A percentile compares a stretch with the other conserved stretches of the same genome.
Evolutionary conservation across 2,329 filamentous ascomycete species (phyloP).

Genomic region (Apiospora marii): DNA sequence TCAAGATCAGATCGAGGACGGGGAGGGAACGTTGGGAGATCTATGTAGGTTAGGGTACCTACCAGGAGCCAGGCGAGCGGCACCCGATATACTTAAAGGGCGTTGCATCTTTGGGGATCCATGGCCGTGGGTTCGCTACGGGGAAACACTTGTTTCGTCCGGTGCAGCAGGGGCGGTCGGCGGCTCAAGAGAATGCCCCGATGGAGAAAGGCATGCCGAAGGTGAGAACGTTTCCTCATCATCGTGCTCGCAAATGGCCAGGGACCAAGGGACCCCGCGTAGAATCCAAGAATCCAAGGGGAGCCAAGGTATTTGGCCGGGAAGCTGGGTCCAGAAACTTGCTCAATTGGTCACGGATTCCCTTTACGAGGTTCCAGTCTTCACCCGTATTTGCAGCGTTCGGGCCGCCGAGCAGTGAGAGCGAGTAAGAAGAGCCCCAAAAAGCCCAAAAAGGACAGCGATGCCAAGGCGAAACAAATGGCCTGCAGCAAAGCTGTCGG

Average conservation of each 20-base stretch:
- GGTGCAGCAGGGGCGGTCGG: background rate
- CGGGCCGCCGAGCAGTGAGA: background rate
- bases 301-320: background rate
- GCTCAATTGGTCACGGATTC: background rate
- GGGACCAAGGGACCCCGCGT: background rate
- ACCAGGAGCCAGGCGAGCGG: background rate
- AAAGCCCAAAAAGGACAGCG: background rate
- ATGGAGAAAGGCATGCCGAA: slow-evolving; percentile 2
- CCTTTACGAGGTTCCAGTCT: background rate
- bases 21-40: background rate
- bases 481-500: background rate
- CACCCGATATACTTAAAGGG: slow-evolving; percentile 6
- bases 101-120: background rate
- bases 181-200: background rate
- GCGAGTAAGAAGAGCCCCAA: background rate
- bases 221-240: background rate
- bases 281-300: background rate
- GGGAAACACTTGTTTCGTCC: slow-evolving; percentile 3
- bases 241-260: no score
- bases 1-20: slow-evolving; percentile 1
- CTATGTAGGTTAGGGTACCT: background rate
- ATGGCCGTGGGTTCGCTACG: background rate
- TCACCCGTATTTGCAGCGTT: background rate
- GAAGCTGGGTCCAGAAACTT: background rate
- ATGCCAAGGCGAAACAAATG: background rate